Evolutionary conservation across 2,329 filamentous ascomycete genomes (phyloP), one percentile per base, ranked within the genome.

Genomic region (Alternaria gansuensis): DNA sequence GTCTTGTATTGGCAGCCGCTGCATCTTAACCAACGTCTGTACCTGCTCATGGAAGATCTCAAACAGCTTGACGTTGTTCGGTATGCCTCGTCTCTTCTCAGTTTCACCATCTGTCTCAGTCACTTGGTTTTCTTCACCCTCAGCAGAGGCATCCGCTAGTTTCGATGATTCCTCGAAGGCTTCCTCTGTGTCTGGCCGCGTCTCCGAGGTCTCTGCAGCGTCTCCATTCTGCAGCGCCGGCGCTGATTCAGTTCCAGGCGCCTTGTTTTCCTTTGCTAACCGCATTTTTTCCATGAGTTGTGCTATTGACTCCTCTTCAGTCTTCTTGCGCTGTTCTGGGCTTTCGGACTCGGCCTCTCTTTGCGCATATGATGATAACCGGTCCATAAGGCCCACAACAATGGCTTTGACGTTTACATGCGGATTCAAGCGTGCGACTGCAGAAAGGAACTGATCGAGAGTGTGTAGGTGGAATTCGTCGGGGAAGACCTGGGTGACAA

Each of bases 391-490:
- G 26, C 94, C 95, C 74, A 98, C 97, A 9, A 99, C 94, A 57
- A 99, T 99, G 45, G 91, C 91, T 81, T 99, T 99, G 80, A 99
- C 89, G 68, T 99, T 97, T 71, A 99, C 95, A 73, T 98, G 92
- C 0, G 94, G 95, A 72, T 99, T 97, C 36, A 99, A 83, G 57
- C 94, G 86, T 13, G 94, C 92, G 33, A 97, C 96, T 6, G 95
- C 95, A 8, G 90, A 95, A 33, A 99, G 87, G 76, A 99, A 92
- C 75, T 97, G 90, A 74, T 98, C 95, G 31, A 99, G 86, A 0
- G 95, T 99, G 75, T 99, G 93, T 23, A 99, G 87, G 78, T 99
- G 96, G 77, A 94, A 99, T 75, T 99, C 95, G 79, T 99, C 95
- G 0, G 95, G 95, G 82, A 99, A 99, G 51, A 98, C 95, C 78